Percentiles rank a stretch among this genome's conserved stretches.
These are phyloP conservation scores for Colletotrichum sp. DNA, from an alignment of 2,329 filamentous ascomycete species.

Conservation along the genomic window DNA sequence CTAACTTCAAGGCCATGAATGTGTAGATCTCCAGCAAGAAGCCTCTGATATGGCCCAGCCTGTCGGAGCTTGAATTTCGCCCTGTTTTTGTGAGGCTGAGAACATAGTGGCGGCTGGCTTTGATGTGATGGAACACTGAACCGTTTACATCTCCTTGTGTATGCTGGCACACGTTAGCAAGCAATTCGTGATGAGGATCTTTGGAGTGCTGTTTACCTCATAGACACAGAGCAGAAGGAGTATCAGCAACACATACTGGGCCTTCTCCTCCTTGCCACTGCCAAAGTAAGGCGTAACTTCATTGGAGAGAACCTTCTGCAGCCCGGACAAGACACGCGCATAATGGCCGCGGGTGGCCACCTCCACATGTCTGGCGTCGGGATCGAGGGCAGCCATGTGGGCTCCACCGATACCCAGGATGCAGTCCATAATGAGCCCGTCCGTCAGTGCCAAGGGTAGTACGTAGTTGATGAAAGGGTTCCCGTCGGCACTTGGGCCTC, in stretches of 20 bases:
- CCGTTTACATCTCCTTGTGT: not conserved
- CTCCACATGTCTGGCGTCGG: rapidly evolving
- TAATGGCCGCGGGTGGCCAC: not conserved
- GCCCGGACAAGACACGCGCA: not conserved
- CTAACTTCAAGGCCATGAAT: not conserved
- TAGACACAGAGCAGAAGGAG: not conserved
- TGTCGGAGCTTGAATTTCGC: not conserved
- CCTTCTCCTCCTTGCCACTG: not conserved
- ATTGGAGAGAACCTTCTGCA: not conserved
- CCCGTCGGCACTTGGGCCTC: not conserved
- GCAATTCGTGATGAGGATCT: not conserved
- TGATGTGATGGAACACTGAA: not conserved
- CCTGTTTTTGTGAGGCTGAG: not conserved
- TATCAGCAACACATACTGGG: not conserved
- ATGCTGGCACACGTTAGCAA: not conserved
- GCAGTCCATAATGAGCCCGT: not conserved
- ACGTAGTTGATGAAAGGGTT: not conserved
- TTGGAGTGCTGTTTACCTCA: not conserved
- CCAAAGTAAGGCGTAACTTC: not conserved
- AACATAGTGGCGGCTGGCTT: not conserved
- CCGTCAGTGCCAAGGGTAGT: not conserved
- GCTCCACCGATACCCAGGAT: not conserved
- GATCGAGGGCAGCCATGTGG: not conserved
- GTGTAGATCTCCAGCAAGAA: not conserved
- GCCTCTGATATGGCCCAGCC: not conserved